Base-by-base conservation (phyloP, 2,329 filamentous ascomycete genomes). In the Sporothrix globosa region DNA sequence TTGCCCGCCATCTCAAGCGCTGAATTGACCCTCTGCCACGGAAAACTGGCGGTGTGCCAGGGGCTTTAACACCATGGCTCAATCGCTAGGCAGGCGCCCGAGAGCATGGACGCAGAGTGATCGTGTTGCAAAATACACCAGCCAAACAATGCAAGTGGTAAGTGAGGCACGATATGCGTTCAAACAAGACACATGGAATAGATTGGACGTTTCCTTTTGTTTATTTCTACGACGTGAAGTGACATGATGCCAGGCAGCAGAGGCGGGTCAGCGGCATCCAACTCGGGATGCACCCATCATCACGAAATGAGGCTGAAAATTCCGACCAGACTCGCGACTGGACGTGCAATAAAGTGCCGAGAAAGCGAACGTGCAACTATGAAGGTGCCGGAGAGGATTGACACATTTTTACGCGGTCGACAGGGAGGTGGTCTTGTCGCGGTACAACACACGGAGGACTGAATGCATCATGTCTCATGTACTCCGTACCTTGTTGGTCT, bases 1-100 rank as follows among this genome's bases (percentile, higher is more conserved):
- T 44, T 60, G 27, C 19, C 56, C 56, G 56, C 56, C 56, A 21
- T 60, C 56, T 60, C 34, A 11, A n/a, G 34, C 34, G 34, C 34
- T 41, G 56, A 60, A 41, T 10, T 3, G 19, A 21, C 10, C 0
- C 3, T 21, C 17, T 19, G 19, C 19, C 19, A 21, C 19, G 9
- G 34, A 21, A 44, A 60, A 60, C 34, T 21, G 21, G 56, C 56
- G 56, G 56, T 61, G 56, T 61, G 34, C 3, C 34, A n/a, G 14
- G 17, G 27, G 13, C 24, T 9, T 19, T n/a, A 9, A 58, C 34
- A 41, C 56, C 30, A 30, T 30, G 3, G 30, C 3, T 3, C 30
- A 5, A 21, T 21, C 11, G n/a, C 56, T n/a, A 58, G 54, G 30
- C 56, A 61, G 34, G 56, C 56, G n/a, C 34, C 34, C 34, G 56